phyloP scores from a whole-genome alignment of 768 basidiomycete genomes.

The Psilocybe cyanescens region DNA sequence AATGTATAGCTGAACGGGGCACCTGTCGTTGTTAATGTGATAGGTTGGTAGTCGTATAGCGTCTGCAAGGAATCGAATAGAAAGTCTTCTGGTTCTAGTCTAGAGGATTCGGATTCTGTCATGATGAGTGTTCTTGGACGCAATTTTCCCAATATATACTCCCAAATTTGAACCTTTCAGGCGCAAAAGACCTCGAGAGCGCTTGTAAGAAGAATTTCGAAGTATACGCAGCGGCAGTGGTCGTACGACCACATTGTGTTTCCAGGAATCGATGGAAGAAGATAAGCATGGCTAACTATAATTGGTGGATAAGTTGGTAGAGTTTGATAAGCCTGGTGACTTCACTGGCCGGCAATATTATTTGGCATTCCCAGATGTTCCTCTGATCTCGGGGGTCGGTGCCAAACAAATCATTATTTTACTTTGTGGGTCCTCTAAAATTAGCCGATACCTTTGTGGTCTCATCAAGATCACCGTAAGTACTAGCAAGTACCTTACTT shows the following conservation, averaged over 20 bases:
- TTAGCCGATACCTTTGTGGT: background rate
- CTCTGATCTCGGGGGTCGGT: background rate
- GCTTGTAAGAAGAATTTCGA: background rate
- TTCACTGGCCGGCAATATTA: background rate
- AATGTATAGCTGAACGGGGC: constrained; percentile 47
- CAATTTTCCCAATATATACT: too few species aligned
- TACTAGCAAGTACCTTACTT: background rate
- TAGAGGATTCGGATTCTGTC: background rate
- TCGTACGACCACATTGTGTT: background rate
- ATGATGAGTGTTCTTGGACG: too few species aligned
- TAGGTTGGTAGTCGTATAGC: constrained; percentile 65
- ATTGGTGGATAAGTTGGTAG: background rate
- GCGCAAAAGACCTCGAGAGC: too few species aligned
- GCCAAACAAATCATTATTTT: constrained; percentile 6
- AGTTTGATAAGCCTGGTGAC: background rate
- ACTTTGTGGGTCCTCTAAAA: constrained; percentile 16
- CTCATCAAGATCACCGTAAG: background rate
- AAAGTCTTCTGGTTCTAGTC: constrained; percentile 62
- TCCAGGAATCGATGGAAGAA: background rate
- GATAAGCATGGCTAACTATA: background rate
- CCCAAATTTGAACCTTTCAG: too few species aligned
- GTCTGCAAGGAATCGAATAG: constrained; percentile 64
- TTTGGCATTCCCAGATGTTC: background rate
- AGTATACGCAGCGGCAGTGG: background rate
- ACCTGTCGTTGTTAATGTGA: constrained; percentile 62